Evolutionary conservation across 495 filamentous ascomycete species (phyloP).

Genomic region (Rusavskia elegans): DNA sequence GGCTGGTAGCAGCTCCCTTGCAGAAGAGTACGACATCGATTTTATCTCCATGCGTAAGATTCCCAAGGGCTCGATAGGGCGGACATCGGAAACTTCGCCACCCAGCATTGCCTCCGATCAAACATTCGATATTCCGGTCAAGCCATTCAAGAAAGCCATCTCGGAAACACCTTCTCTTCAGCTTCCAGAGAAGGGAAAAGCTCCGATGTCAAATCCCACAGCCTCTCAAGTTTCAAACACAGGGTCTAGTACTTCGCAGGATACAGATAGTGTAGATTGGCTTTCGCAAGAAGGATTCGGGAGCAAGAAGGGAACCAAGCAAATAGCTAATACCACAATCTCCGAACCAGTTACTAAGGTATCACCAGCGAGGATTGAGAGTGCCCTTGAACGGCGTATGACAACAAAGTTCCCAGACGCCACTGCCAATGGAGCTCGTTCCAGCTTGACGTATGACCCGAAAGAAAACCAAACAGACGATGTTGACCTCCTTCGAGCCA

Average conservation of each 20-base stretch:
- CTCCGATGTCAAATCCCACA: neutral
- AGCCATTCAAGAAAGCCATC: conserved; percentile 15
- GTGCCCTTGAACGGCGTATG: conserved; percentile 11
- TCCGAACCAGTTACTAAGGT: too few relatives aligned
- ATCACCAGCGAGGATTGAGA: conserved; percentile 4
- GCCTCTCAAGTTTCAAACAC: neutral
- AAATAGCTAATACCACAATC: too few relatives aligned
- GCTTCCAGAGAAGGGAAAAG: neutral
- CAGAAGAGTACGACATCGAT: conserved; percentile 33
- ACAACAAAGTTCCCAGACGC: neutral
- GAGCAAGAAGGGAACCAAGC: neutral
- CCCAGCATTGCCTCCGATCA: neutral
- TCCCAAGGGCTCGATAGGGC: conserved; percentile 7
- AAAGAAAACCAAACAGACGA: conserved; percentile 20
- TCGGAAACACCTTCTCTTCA: neutral
- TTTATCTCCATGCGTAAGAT: conserved; percentile 49
- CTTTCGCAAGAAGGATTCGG: conserved; percentile 15
- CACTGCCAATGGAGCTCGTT: neutral
- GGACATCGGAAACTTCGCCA: neutral
- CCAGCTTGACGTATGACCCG: conserved; percentile 2
- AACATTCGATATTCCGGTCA: conserved; percentile 16
- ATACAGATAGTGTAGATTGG: neutral
- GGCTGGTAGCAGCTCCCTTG: neutral
- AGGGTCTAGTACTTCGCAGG: neutral
- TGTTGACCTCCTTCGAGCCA: conserved; percentile 27